phyloP scores from a whole-genome alignment of 78 protist genomes.

The Dictyostelium intermedium region DNA sequence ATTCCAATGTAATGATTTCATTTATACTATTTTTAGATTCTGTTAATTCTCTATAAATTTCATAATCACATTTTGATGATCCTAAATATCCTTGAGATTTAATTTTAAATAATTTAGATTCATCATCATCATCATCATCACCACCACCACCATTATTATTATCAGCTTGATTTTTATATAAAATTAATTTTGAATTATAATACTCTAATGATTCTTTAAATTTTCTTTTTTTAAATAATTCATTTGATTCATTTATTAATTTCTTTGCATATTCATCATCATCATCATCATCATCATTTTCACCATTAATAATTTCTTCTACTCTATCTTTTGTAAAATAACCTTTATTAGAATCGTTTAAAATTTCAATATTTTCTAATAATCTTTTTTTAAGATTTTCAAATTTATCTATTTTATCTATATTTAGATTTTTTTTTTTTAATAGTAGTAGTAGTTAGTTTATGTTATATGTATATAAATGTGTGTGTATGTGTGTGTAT shows the following conservation, averaged over 20 bases:
- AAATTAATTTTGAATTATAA: neutral
- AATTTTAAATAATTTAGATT: neutral
- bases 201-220: neutral
- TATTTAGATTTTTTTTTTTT: no score
- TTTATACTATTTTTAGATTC: neutral
- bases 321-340: neutral
- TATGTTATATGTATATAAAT: no score
- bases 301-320: neutral
- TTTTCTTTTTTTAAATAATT: neutral
- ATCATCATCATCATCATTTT: neutral
- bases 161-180: no score
- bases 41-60: neutral
- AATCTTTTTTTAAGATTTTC: neutral
- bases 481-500: no score
- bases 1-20: neutral
- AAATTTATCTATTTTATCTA: neutral
- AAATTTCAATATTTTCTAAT: neutral
- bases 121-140: neutral
- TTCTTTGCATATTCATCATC: neutral
- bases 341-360: neutral
- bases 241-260: neutral
- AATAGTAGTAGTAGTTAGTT: no score
- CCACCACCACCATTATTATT: no score
- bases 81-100: neutral
- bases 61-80: neutral